Base-by-base conservation (phyloP, 129 eudicot genomes). In the Tanacetum coccineum region DNA sequence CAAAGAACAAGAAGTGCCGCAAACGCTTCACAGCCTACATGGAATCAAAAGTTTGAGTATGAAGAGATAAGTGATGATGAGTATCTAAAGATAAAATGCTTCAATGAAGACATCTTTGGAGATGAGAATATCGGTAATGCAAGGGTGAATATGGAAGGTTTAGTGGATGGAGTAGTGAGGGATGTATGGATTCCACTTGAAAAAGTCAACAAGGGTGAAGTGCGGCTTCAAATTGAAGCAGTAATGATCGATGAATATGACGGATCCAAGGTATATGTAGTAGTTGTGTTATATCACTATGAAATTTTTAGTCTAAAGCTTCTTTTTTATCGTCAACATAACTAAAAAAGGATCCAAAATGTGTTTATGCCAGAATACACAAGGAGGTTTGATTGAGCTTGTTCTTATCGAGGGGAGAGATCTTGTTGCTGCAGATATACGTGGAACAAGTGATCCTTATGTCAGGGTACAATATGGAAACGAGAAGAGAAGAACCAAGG, bases 391-490 rank as follows among this genome's bases (percentile, higher is more conserved):
- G 95, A 80, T 93, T 14, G 99, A 93, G 73, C 85, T 93, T 21
- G 88, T 81, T 73, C 63, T 93, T 58, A 81, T 93, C 42, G 99
- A 93, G 76, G 99, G 83, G 55, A 75, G 80, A 79, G 99, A 93
- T 76, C 95, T 93, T 58, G 70, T 93, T 57, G 99, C 92, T 79
- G 99, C 99, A 59, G 99, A 93, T 83, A 77, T 93, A 44, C 74
- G 96, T 68, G 99, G 99, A 74, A 88, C 99, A 4, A 93, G 99
- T 70, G 99, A 93, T 78, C 99, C 99, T 17, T 93, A 84, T 73
- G 99, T 93, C 20, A 82, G 87, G 80, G 71, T 93, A 78, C 96
- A 93, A n/a, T 93, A 93, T 48, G 99, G 99, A 47, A 82, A 75
- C 79, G 59, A 79, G 78, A 93, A 77, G 85, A 84, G 84, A 74